Conservation (phyloP, 805 yeast species). For the Saccharomycopsis olivae region DNA sequence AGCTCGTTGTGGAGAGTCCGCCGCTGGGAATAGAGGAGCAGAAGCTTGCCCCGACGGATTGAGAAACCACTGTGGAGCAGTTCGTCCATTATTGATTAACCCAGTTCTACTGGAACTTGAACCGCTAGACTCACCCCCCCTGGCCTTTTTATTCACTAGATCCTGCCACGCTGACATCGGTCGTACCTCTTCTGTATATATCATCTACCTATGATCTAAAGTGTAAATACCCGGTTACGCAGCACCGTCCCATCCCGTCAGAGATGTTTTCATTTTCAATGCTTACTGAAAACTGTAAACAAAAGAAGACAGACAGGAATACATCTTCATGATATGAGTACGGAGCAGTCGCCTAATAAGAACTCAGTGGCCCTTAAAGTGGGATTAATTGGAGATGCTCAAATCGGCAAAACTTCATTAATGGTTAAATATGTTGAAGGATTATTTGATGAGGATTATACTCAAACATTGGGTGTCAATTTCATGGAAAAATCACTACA, state of each 20-base stretch:
- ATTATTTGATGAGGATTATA: constrained; percentile 80
- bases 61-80: too few relatives aligned
- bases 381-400: constrained; percentile 92
- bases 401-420: constrained; percentile 88
- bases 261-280: too few relatives aligned
- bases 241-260: too few relatives aligned
- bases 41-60: not conserved
- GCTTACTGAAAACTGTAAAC: not conserved
- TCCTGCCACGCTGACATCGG: too few relatives aligned
- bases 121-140: too few relatives aligned
- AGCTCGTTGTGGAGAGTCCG: constrained; percentile 11
- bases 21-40: constrained; percentile 9
- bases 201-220: too few relatives aligned
- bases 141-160: too few relatives aligned
- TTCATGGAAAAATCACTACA: constrained; percentile 85
- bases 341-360: not conserved
- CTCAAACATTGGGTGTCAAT: constrained; percentile 91
- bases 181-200: too few relatives aligned
- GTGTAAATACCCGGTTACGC: too few relatives aligned
- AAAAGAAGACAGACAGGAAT: not conserved
- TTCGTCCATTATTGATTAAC: too few relatives aligned
- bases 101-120: too few relatives aligned
- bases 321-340: not conserved
- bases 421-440: constrained; percentile 98
- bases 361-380: constrained; percentile 63